A percentile compares a stretch with the other conserved stretches of the same genome.
These are phyloP conservation scores for Tripterygium wilfordii DNA, from an alignment of 177 flowering plant genomes.

Conservation along the genomic window DNA sequence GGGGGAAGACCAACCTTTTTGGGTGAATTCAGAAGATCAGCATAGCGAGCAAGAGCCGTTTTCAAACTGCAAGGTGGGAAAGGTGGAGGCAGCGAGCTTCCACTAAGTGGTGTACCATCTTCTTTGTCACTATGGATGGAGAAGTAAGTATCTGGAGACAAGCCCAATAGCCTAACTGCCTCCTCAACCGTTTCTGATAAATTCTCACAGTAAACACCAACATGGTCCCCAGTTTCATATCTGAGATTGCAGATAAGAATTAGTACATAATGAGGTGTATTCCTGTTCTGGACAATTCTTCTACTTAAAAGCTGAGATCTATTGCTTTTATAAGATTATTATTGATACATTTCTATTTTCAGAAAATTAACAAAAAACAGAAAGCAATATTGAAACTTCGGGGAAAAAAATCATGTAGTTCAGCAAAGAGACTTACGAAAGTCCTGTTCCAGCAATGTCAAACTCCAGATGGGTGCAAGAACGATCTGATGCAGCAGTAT, in stretches of 20 bases:
- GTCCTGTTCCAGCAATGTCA: constrained; percentile 80
- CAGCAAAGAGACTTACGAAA: constrained; percentile 43
- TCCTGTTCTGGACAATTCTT: too few species aligned
- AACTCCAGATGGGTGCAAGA: constrained; percentile 97
- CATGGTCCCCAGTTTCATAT: constrained; percentile 98
- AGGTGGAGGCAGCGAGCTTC: constrained; percentile 78
- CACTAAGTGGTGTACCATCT: constrained; percentile 76
- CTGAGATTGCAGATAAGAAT: constrained; percentile 30
- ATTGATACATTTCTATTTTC: too few species aligned
- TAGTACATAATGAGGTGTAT: background rate
- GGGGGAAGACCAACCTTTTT: constrained; percentile 59
- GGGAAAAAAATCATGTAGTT: background rate
- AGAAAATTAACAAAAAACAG: background rate
- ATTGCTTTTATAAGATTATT: too few species aligned
- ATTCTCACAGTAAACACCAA: constrained; percentile 89
- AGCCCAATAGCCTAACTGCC: constrained; percentile 62
- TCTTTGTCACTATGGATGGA: constrained; percentile 78
- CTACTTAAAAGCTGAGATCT: too few species aligned
- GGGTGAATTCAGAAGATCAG: constrained; percentile 84
- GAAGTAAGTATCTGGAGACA: constrained; percentile 64
- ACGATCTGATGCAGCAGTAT: constrained; percentile 82
- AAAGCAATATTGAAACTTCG: background rate
- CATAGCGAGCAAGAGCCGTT: constrained; percentile 70
- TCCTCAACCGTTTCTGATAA: constrained; percentile 65
- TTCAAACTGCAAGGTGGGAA: constrained; percentile 93